phyloP scores from a whole-genome alignment of 2,329 filamentous ascomycete species.

The Monilinia fructigena region DNA sequence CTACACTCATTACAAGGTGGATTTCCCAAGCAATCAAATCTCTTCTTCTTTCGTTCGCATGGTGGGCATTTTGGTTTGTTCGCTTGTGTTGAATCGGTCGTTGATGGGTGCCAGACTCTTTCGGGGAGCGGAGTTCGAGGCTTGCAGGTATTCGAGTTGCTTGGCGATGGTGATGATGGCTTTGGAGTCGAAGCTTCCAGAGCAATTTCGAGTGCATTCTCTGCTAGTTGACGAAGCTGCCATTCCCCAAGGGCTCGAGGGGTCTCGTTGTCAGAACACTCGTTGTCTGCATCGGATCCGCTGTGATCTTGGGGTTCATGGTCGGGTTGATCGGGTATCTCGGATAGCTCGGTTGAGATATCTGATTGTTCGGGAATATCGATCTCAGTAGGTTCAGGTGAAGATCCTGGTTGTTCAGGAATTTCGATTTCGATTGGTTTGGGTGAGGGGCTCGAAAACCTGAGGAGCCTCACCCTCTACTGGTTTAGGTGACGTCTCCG shows the following conservation, averaged over 20 bases:
- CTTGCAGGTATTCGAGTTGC: constrained; percentile 5
- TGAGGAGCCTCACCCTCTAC: constrained; percentile 2
- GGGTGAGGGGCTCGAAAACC: constrained; percentile 1
- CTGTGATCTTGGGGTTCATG: constrained; percentile 14
- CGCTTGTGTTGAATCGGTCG: constrained; percentile 2
- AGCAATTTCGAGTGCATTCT: constrained; percentile 18
- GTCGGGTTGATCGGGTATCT: not conserved
- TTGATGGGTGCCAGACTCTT: constrained; percentile 12
- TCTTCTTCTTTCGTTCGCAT: constrained; percentile 21
- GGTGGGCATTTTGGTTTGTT: constrained; percentile 23
- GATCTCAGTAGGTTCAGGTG: too few species aligned
- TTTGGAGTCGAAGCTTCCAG: constrained; percentile 1
- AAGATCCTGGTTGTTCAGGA: not conserved
- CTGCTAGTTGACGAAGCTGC: constrained; percentile 17
- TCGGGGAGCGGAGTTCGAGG: constrained; percentile 15
- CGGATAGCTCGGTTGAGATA: not conserved
- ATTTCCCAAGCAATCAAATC: constrained; percentile 18
- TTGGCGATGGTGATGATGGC: not conserved
- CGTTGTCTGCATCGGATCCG: constrained; percentile 20
- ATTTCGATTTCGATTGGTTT: not conserved
- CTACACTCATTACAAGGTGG: constrained; percentile 21
- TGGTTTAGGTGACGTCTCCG: not conserved
- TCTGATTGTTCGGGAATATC: too few species aligned
- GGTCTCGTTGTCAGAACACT: constrained; percentile 8
- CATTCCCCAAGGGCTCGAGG: not conserved